phyloP scores from a whole-genome alignment of 441 rosid species.

The Isatis lusitanica region DNA sequence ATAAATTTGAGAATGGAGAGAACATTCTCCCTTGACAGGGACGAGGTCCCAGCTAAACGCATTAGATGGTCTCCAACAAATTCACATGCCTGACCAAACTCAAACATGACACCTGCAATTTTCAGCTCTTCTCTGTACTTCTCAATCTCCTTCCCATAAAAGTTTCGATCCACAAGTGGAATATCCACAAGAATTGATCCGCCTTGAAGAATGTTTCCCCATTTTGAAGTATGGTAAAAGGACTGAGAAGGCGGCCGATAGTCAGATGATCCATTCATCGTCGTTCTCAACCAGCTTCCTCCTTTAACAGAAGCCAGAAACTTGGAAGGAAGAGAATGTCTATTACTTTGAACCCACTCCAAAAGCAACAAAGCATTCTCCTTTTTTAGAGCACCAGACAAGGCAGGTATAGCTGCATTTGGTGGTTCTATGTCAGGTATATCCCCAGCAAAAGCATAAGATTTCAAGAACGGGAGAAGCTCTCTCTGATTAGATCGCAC shows the following conservation, averaged over 20 bases:
- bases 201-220: constrained; percentile 61
- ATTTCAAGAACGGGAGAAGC: constrained; percentile 46
- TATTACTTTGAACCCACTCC: constrained; percentile 45
- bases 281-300: constrained; percentile 66
- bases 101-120: constrained; percentile 58
- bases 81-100: constrained; percentile 51
- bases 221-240: constrained; percentile 48
- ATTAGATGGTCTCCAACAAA: constrained; percentile 57
- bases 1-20: constrained; percentile 59
- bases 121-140: constrained; percentile 47
- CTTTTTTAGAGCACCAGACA: constrained; percentile 53
- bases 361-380: constrained; percentile 53
- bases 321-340: constrained; percentile 35
- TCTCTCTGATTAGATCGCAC: constrained; percentile 26
- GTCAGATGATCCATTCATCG: constrained; percentile 44
- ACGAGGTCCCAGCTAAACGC: constrained; percentile 45
- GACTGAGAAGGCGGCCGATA: constrained; percentile 69
- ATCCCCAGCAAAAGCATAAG: constrained; percentile 45
- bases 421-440: constrained; percentile 60
- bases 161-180: constrained; percentile 56
- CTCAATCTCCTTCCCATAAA: constrained; percentile 50
- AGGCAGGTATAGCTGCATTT: constrained; percentile 49
- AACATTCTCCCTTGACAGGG: constrained; percentile 41
- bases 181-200: constrained; percentile 57
- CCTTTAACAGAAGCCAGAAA: constrained; percentile 49